Evolutionary conservation across 2,329 filamentous ascomycete genomes (phyloP).

Genomic region (Grosmannia clavigera): DNA sequence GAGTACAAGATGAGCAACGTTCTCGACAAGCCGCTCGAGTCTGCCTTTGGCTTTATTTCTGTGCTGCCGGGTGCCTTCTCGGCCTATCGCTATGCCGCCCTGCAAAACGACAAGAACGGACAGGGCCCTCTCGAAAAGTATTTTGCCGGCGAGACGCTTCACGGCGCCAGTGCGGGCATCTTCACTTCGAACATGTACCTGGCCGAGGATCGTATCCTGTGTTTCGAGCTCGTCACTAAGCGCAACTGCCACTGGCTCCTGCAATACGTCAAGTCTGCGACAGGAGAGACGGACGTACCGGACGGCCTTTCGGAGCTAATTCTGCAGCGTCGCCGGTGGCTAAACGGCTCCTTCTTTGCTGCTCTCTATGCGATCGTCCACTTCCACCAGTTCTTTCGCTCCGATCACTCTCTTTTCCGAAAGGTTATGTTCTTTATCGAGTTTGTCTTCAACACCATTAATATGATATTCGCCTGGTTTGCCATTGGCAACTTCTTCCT

Average conservation of each 20-base stretch:
- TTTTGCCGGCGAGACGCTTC: constrained; percentile 92
- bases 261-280: constrained; percentile 96
- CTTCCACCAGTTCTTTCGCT: constrained; percentile 92
- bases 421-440: constrained; percentile 88
- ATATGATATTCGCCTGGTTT: constrained; percentile 99
- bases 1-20: constrained; percentile 99
- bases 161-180: constrained; percentile 82
- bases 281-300: constrained; percentile 92
- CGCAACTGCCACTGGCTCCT: constrained; percentile 95
- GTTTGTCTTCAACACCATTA: constrained; percentile 86
- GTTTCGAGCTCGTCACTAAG: constrained; percentile 96
- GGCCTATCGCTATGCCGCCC: constrained; percentile 87
- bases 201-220: constrained; percentile 95
- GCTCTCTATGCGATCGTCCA: constrained; percentile 90
- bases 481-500: constrained; percentile 98
- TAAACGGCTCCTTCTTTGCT: constrained; percentile 97
- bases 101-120: constrained; percentile 94
- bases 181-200: constrained; percentile 99
- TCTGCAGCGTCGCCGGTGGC: constrained; percentile 87
- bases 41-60: constrained; percentile 93
- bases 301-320: constrained; percentile 91
- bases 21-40: constrained; percentile 92
- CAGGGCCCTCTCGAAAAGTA: constrained; percentile 92
- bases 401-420: constrained; percentile 73
- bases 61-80: constrained; percentile 96